Conservation (phyloP, 345 rosid genomes). For the Iberis pinnata region DNA sequence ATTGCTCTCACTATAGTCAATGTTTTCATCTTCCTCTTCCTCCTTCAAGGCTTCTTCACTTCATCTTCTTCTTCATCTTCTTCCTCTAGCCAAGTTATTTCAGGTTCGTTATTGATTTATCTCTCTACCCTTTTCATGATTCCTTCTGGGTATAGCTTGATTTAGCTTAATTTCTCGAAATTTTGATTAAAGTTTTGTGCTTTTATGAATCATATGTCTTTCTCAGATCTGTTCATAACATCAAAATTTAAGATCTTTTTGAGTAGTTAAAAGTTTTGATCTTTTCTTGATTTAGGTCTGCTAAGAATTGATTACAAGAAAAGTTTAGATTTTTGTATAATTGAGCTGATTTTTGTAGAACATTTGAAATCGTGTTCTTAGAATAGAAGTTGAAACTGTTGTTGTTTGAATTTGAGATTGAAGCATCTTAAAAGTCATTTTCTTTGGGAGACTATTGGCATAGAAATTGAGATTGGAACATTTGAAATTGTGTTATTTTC, state of each 20-base stretch:
- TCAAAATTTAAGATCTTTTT: background rate
- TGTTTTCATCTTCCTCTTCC: conserved; percentile 40
- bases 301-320: background rate
- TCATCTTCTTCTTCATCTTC: conserved; percentile 43
- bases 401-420: background rate
- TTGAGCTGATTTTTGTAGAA: background rate
- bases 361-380: background rate
- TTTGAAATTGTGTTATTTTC: too few relatives aligned
- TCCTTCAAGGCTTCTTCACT: conserved; percentile 56
- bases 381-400: background rate
- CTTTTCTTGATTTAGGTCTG: too few relatives aligned
- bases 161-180: too few relatives aligned
- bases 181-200: conserved; percentile 18
- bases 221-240: conserved; percentile 17
- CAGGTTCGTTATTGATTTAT: conserved; percentile 40
- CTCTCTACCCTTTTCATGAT: too few relatives aligned
- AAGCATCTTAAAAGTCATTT: too few relatives aligned
- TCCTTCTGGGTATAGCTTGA: conserved; percentile 1
- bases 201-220: conserved; percentile 3
- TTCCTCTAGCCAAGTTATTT: conserved; percentile 31
- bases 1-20: conserved; percentile 56
- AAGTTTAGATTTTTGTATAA: background rate
- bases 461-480: too few relatives aligned
- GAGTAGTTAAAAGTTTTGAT: too few relatives aligned
- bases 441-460: too few relatives aligned